These are phyloP conservation scores for Andrographis paniculata DNA, from an alignment of 305 asterid genomes.

Conservation along the genomic window DNA sequence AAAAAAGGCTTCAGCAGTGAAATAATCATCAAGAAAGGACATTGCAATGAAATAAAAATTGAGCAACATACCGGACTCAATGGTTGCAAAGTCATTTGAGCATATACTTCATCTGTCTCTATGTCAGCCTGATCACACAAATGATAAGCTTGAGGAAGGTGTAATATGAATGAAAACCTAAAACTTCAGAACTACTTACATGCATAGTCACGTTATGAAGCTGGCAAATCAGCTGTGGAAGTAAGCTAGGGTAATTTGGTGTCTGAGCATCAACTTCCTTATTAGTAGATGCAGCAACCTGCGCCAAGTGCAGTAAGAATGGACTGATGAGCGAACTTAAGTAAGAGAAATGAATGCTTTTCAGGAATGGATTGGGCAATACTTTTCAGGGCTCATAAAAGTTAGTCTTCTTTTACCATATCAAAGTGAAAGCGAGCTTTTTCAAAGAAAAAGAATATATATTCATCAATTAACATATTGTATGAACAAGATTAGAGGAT, in stretches of 20 bases:
- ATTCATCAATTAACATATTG: too few relatives aligned
- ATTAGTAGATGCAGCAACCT: constrained; percentile 66
- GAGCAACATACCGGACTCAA: constrained; percentile 24
- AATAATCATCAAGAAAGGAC: too few relatives aligned
- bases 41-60: not conserved
- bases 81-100: constrained; percentile 51
- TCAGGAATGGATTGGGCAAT: too few relatives aligned
- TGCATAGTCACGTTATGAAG: constrained; percentile 67
- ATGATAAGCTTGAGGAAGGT: constrained; percentile 13
- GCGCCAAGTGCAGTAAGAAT: too few relatives aligned
- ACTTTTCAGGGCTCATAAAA: too few relatives aligned
- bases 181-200: constrained; percentile 24
- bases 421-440: too few relatives aligned
- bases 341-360: not conserved
- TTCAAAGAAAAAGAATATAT: too few relatives aligned
- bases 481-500: too few relatives aligned
- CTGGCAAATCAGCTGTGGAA: constrained; percentile 66
- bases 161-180: constrained; percentile 11
- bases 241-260: constrained; percentile 56
- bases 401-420: too few relatives aligned
- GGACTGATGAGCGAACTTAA: too few relatives aligned
- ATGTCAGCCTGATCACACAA: constrained; percentile 45
- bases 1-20: constrained; percentile 1
- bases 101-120: too few relatives aligned
- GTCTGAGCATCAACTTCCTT: constrained; percentile 56